Evolutionary conservation across 2,329 filamentous ascomycete species (phyloP), one percentile per base, ranked within the genome.

Genomic region (Fusarium newnesense): DNA sequence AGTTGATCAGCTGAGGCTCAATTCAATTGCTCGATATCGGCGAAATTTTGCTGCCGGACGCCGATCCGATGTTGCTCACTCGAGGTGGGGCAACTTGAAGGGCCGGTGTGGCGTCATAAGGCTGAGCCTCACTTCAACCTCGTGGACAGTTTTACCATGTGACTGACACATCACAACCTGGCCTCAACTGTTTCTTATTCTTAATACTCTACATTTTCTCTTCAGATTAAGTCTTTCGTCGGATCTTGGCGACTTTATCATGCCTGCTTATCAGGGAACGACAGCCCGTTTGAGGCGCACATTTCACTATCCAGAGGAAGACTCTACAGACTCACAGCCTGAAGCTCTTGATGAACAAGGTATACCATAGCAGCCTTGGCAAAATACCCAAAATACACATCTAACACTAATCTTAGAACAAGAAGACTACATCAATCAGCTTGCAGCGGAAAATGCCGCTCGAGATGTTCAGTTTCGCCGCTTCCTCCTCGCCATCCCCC

Each of bases 321-420:
- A 81, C 60, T 85, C 88, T 40, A 70, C 73, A 4, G 85, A 87
- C 79, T 82, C 81, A 30, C 81, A 86, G 36, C 87, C 88, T 18
- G 87, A 91, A 74, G 88, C 90, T 62, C 85, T 96, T 68, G 94
- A 96, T 80, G 93, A 95, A 82, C 88, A 95, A 87, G 92, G 92
- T 92, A 80, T 46, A 39, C 39, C 30, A 28, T 36, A n/a, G 13
- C 58, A 32, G 24, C 19, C 18, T 58, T 26, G 4, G 5, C n/a
- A n/a, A 26, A 19, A 7, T 5, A 40, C 34, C 15, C 9, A 21
- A 13, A 12, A 8, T 5, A 16, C 6, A 10, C 13, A 12, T 39
- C 70, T 72, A 36, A 74, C 42, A 40, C 2, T 12, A 6, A 5
- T 13, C 1, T 9, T 83, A 88, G 90, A 92, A 76, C 92, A 94